Percentiles rank a stretch among this genome's conserved stretches.
Conservation (phyloP, 2,329 filamentous ascomycete genomes). For the Aspergillus neoniger region DNA sequence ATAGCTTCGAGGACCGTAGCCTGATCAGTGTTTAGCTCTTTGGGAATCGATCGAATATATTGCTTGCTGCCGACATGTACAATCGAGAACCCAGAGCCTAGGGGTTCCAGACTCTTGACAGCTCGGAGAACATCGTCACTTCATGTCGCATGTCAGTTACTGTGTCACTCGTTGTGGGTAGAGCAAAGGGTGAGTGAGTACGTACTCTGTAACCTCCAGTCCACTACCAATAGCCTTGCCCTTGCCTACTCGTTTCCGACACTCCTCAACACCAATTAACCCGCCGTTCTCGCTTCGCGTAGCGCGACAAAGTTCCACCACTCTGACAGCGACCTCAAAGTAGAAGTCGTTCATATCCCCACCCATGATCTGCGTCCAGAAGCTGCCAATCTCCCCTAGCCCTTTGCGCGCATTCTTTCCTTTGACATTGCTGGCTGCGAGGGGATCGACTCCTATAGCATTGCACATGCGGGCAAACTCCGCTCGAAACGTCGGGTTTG, state of each 20-base stretch:
- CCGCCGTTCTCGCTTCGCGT: constrained; percentile 91
- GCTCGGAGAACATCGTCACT: constrained; percentile 88
- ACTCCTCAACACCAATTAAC: constrained; percentile 79
- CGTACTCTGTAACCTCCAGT: constrained; percentile 75
- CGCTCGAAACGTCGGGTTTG: constrained; percentile 89
- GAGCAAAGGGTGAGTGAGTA: constrained; percentile 13
- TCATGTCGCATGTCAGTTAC: not conserved
- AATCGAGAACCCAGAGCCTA: constrained; percentile 85
- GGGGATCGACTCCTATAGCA: constrained; percentile 91
- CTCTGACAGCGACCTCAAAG: constrained; percentile 92
- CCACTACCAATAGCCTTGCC: constrained; percentile 73
- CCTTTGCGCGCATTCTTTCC: constrained; percentile 51
- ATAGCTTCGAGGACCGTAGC: constrained; percentile 88
- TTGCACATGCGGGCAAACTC: constrained; percentile 99
- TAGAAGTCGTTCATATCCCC: constrained; percentile 97
- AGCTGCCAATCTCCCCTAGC: constrained; percentile 59
- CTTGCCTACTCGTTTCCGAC: constrained; percentile 72
- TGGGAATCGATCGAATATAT: constrained; percentile 89
- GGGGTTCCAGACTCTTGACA: constrained; percentile 80
- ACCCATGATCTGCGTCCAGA: constrained; percentile 92
- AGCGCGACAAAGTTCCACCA: constrained; percentile 87
- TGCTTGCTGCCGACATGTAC: constrained; percentile 79
- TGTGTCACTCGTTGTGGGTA: not conserved
- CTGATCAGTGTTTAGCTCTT: constrained; percentile 94
- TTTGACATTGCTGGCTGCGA: constrained; percentile 66